Conservation (phyloP, 306 rosid genomes). For the Vicia sativa region DNA sequence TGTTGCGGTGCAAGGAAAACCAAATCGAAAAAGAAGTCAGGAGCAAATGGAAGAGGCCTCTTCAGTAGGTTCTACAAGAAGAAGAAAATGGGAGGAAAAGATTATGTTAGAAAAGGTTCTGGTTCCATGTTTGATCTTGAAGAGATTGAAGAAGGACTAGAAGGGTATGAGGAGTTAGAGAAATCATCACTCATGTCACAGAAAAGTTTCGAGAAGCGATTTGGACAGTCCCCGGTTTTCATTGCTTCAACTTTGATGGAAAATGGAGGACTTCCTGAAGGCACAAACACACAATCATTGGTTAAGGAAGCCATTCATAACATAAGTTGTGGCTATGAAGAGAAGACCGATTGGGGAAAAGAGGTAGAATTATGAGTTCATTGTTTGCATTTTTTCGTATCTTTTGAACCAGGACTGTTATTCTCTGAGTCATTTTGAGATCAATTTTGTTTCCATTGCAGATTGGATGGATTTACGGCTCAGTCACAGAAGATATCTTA, state of each 20-base stretch:
- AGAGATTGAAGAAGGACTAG: slow-evolving; percentile 96
- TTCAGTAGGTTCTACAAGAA: slow-evolving; percentile 74
- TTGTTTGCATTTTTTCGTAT: no score
- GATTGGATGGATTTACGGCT: slow-evolving; percentile 62
- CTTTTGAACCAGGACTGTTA: background rate
- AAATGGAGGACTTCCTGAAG: slow-evolving; percentile 87
- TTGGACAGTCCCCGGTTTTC: slow-evolving; percentile 86
- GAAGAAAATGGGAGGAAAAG: slow-evolving; percentile 88
- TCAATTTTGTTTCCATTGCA: slow-evolving; percentile 33
- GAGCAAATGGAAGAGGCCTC: slow-evolving; percentile 47
- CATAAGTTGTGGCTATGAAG: slow-evolving; percentile 90
- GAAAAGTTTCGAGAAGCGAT: slow-evolving; percentile 84
- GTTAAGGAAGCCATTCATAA: slow-evolving; percentile 97
- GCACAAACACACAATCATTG: slow-evolving; percentile 65
- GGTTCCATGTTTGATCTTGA: slow-evolving; percentile 85
- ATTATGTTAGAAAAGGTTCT: slow-evolving; percentile 60
- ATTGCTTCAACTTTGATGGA: slow-evolving; percentile 94
- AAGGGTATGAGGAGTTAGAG: slow-evolving; percentile 98
- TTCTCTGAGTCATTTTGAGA: slow-evolving; percentile 11
- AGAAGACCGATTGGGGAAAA: slow-evolving; percentile 96
- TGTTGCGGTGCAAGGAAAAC: slow-evolving; percentile 86
- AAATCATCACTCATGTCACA: slow-evolving; percentile 98
- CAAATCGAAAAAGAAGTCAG: slow-evolving; percentile 77
- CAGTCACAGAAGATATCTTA: slow-evolving; percentile 56
- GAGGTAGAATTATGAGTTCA: slow-evolving; percentile 31